Base-by-base conservation (phyloP, 768 basidiomycete genomes). In the Albatrellus ellisii region DNA sequence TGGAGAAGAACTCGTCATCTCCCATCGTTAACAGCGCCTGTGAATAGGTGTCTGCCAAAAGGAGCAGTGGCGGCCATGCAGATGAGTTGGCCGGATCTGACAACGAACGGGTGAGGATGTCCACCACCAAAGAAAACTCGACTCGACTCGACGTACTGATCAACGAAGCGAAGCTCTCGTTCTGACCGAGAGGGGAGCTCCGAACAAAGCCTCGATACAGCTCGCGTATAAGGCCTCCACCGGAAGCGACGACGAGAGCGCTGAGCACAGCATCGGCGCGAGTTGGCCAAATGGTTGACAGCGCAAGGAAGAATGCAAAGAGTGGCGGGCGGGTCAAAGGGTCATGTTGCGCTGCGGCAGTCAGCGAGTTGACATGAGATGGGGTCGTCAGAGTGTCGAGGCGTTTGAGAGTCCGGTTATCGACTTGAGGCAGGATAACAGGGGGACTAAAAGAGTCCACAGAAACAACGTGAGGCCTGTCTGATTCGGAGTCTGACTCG, bases 1-100 rank as follows among this genome's bases (percentile, higher is more conserved):
- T 24, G 21, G 41, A 26, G 56, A 95, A 95, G 64, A 98, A 98
- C 57, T 98, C 95, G 60, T 97, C 94, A 52, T 99, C 95, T 1
- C 87, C 87, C 72, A 98, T 86, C 0, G 90, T 90, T 25, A 89
- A 66, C 25, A 98, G 70, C 1, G 79, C 73, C 45, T 92, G 84
- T 2, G 77, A 70, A 59, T 95, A 94, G 9, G 95, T 58, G 39
- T 92, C 81, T 1, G 75, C 69, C 6, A 92, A 71, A 42, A 95
- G 70, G 6, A 97, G 62, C 1, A 98, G 59, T 2, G 83, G 67
- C 0, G 79, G 69, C 76, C 85, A 90, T 8, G 64, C 58, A 0
- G 58, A 20, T 0, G 61, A 62, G 41, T 72, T 61, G 1, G 62
- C 54, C 0, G 68, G 58, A 45, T 78, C 78, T 70, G 42, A 12